These are phyloP conservation scores for Tuber aestivum DNA, from an alignment of 495 filamentous ascomycete species.

Conservation along the genomic window DNA sequence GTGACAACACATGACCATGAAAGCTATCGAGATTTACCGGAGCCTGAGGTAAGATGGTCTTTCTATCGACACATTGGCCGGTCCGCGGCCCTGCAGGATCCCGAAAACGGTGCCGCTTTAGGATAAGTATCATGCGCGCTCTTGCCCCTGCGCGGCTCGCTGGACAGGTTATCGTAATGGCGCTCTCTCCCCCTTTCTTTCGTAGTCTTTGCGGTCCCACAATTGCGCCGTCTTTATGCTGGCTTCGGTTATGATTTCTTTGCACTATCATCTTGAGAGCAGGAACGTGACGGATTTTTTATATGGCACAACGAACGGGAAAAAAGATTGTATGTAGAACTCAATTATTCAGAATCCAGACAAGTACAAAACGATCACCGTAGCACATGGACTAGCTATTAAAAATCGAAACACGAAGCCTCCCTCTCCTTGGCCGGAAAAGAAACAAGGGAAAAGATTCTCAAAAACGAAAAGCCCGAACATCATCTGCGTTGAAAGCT, in stretches of 20 bases:
- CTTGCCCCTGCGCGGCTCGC: neutral
- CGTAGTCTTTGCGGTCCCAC: neutral
- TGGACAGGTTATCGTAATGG: neutral
- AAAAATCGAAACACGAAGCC: conserved; percentile 3
- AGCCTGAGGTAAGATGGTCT: neutral
- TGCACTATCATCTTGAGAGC: neutral
- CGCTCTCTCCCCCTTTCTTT: neutral
- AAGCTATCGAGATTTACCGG: neutral
- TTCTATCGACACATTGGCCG: neutral
- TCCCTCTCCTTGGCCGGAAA: neutral
- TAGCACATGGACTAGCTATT: conserved; percentile 1
- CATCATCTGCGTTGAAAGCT: neutral
- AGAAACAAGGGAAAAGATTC: conserved; percentile 5
- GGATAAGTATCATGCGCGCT: neutral
- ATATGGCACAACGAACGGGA: neutral
- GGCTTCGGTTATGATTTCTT: neutral
- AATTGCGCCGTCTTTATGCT: neutral
- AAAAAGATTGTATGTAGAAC: neutral
- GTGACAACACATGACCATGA: neutral
- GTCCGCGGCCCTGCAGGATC: neutral
- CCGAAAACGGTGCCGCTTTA: neutral
- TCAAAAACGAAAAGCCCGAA: neutral
- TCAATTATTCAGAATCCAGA: neutral
- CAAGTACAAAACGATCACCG: neutral
- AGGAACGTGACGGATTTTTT: neutral